Conservation (phyloP, 768 basidiomycete species). For the Boletus sensibilis region DNA sequence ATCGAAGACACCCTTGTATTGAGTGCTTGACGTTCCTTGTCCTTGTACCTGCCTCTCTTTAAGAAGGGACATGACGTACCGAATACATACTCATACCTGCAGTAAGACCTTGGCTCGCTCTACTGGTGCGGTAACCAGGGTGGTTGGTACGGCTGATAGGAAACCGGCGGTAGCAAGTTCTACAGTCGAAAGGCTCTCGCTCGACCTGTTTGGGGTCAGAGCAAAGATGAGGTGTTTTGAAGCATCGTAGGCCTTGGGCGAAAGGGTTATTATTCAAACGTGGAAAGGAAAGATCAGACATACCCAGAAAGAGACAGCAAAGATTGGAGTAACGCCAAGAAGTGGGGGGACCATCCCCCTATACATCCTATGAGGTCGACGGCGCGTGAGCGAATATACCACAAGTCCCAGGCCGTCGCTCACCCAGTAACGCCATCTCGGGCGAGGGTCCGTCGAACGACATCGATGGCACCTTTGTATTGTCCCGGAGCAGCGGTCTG, state of each 20-base stretch:
- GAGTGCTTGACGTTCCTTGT: constrained; percentile 66
- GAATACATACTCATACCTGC: constrained; percentile 52
- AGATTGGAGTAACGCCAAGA: constrained; percentile 95
- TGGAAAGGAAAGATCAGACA: not conserved
- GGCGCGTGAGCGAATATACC: not conserved
- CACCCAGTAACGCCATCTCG: constrained; percentile 89
- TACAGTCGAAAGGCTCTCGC: constrained; percentile 56
- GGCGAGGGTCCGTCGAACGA: constrained; percentile 88
- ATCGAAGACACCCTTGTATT: constrained; percentile 90
- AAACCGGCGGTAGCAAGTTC: constrained; percentile 95
- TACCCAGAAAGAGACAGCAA: constrained; percentile 98
- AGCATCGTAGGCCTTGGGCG: constrained; percentile 79
- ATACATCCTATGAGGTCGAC: constrained; percentile 58
- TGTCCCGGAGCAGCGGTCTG: constrained; percentile 88
- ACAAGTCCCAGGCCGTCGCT: not conserved
- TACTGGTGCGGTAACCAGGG: constrained; percentile 90
- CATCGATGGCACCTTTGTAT: constrained; percentile 92
- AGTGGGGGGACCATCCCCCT: constrained; percentile 93
- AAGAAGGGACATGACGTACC: not conserved
- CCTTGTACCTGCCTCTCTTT: constrained; percentile 71
- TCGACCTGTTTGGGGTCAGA: constrained; percentile 74
- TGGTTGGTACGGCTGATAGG: constrained; percentile 89
- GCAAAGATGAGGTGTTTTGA: constrained; percentile 84
- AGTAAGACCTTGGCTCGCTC: constrained; percentile 96
- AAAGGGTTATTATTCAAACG: constrained; percentile 9